Base-by-base conservation (phyloP, 768 basidiomycete species). In the Auriscalpium orientale region DNA sequence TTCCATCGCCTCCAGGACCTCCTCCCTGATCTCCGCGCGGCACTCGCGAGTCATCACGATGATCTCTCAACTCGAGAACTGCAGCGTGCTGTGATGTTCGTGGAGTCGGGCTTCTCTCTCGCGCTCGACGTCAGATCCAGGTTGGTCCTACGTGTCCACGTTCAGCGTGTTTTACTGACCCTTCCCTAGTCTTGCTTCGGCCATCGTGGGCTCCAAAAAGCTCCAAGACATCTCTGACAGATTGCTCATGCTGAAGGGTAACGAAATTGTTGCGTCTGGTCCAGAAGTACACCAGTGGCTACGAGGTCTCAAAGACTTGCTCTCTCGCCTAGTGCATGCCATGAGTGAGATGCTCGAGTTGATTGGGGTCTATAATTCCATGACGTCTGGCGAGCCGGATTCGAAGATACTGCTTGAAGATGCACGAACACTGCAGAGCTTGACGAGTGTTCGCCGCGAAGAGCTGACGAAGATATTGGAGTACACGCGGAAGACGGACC, bases 11-110 rank as follows among this genome's bases (percentile, higher is more conserved):
- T 95, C 9, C 76, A 79, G 35, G 78, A 78, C 8, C 70, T 79
- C 46, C 77, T 98, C 53, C 86, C 90, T 5, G 73, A 74, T 7
- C 73, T 98, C 33, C 77, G 90, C 46, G 72, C 72, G 6, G 75
- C 79, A 2, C 72, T 92, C 22, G 73, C 79, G 8, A 68, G 76
- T 47, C 95, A 98, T 68, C 89, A 94, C 66, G 66, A 77, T 0
- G 97, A 98, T 65, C 64, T 98, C 48, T 78, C 81, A 10, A 92
- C 91, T n/a, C 85, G 88, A 13, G 95, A 98, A 57, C 74, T 98
- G 16, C 86, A 87, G 65, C 79, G 91, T 58, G 90, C 87, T 8
- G 68, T 89, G 16, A 83, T 80, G 60, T 79, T 89, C 55, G 76
- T 92, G 5, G 93, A 98, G 68, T 91, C 87, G 44, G 79, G 83